Conservation (phyloP, 2,329 filamentous ascomycete genomes). For the Aspergillus ibericus region DNA sequence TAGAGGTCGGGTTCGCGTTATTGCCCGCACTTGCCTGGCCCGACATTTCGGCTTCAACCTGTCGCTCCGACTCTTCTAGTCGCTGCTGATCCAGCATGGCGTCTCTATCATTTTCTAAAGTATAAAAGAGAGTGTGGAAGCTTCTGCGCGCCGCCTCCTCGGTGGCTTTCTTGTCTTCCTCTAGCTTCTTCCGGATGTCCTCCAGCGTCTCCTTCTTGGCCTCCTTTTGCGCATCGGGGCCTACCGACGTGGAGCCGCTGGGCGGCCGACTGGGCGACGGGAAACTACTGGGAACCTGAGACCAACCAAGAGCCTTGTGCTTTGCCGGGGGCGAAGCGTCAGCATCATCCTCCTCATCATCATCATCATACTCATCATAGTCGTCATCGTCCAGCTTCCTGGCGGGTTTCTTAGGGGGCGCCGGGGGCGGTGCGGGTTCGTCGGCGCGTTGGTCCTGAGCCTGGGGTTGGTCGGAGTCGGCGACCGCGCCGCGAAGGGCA, state of each 20-base stretch:
- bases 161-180: constrained; percentile 86
- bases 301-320: constrained; percentile 51
- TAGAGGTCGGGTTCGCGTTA: constrained; percentile 53
- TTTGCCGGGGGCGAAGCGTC: constrained; percentile 51
- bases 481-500: constrained; percentile 47
- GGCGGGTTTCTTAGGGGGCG: constrained; percentile 56
- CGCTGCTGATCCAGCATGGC: constrained; percentile 98
- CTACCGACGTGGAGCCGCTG: constrained; percentile 62
- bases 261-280: constrained; percentile 71
- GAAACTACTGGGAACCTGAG: constrained; percentile 59
- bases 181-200: constrained; percentile 87
- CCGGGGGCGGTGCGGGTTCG: constrained; percentile 47
- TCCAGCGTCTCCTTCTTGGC: constrained; percentile 67
- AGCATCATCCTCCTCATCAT: constrained; percentile 59
- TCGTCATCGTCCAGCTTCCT: constrained; percentile 78
- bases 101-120: constrained; percentile 88
- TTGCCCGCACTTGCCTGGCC: constrained; percentile 57
- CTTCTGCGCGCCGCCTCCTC: constrained; percentile 86
- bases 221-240: constrained; percentile 60
- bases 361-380: constrained; percentile 67
- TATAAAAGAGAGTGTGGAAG: constrained; percentile 93
- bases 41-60: constrained; percentile 93
- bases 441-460: constrained; percentile 48
- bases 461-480: constrained; percentile 44
- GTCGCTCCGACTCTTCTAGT: constrained; percentile 92